phyloP scores from a whole-genome alignment of 192 early-diverging fungal species.

The Coemansia sp. region DNA sequence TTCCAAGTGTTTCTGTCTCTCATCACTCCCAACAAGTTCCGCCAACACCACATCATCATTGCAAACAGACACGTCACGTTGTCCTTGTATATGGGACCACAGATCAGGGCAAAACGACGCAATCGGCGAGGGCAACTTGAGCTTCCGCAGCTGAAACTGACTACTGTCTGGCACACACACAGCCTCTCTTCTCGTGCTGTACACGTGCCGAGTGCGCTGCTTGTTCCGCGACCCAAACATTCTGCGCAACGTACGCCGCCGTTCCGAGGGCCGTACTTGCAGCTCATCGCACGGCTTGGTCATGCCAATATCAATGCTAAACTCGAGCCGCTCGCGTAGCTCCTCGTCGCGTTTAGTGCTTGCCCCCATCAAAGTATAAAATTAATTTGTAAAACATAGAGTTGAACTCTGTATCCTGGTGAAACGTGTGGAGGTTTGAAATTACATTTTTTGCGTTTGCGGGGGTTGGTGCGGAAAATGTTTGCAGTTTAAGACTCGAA shows the following conservation, averaged over 20 bases:
- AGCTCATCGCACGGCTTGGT: slow-evolving; percentile 4
- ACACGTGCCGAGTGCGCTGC: not conserved
- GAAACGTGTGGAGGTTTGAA: no score
- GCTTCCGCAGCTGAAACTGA: slow-evolving; percentile 11
- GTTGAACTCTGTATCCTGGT: no score
- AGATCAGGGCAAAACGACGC: slow-evolving; percentile 12
- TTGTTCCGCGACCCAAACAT: not conserved
- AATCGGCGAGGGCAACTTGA: slow-evolving; percentile 24
- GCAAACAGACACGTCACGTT: not conserved
- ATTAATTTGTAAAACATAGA: no score
- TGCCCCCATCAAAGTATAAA: no score
- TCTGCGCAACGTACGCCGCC: not conserved
- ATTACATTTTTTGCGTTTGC: no score
- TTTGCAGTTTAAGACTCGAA: no score
- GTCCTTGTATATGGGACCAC: not conserved
- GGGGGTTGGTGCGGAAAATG: no score
- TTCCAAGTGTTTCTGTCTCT: no score
- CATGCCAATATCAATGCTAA: slow-evolving; percentile 24
- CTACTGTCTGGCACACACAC: no score
- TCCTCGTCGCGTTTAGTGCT: slow-evolving; percentile 1
- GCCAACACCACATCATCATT: slow-evolving; percentile 8
- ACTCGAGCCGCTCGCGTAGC: slow-evolving; percentile 15
- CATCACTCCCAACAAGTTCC: not conserved
- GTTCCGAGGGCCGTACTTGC: not conserved
- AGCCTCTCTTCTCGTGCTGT: not conserved